Percentiles rank a stretch among this genome's conserved stretches.
phyloP scores from a whole-genome alignment of 169 alveolate genomes.

The Nephromyces sp. region DNA sequence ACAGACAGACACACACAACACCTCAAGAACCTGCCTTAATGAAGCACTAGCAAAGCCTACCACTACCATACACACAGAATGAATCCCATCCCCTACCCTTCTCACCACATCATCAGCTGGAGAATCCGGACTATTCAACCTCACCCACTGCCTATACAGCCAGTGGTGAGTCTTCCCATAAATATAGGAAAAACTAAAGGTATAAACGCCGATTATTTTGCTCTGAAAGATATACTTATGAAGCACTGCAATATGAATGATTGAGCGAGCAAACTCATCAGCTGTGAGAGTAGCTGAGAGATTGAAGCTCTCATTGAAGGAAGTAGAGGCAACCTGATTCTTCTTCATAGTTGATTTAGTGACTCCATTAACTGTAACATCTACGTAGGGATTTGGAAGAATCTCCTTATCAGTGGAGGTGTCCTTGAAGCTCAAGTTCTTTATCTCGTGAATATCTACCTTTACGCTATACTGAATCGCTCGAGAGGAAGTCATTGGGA shows the following conservation, averaged over 20 bases:
- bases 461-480: slow-evolving; percentile 39
- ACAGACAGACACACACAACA: not conserved
- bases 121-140: slow-evolving; percentile 30
- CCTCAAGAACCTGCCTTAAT: not conserved
- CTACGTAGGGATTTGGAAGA: slow-evolving; percentile 47
- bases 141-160: slow-evolving; percentile 50
- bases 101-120: slow-evolving; percentile 34
- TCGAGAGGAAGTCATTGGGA: no score
- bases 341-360: slow-evolving; percentile 40
- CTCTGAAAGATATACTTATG: slow-evolving; percentile 46
- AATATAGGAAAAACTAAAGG: slow-evolving; percentile 39
- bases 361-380: slow-evolving; percentile 40
- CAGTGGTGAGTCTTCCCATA: slow-evolving; percentile 44
- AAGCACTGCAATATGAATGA: slow-evolving; percentile 43
- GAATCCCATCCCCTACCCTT: not conserved
- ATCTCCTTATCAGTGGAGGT: slow-evolving; percentile 34
- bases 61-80: not conserved
- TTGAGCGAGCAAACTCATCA: slow-evolving; percentile 37
- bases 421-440: slow-evolving; percentile 37
- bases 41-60: not conserved
- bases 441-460: slow-evolving; percentile 44
- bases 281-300: slow-evolving; percentile 40
- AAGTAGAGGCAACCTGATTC: slow-evolving; percentile 42
- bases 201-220: slow-evolving; percentile 42
- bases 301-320: slow-evolving; percentile 39